Evolutionary conservation across 108 stramenopile genomes (phyloP).

Genomic region (Nannochloropsis gaditana): DNA sequence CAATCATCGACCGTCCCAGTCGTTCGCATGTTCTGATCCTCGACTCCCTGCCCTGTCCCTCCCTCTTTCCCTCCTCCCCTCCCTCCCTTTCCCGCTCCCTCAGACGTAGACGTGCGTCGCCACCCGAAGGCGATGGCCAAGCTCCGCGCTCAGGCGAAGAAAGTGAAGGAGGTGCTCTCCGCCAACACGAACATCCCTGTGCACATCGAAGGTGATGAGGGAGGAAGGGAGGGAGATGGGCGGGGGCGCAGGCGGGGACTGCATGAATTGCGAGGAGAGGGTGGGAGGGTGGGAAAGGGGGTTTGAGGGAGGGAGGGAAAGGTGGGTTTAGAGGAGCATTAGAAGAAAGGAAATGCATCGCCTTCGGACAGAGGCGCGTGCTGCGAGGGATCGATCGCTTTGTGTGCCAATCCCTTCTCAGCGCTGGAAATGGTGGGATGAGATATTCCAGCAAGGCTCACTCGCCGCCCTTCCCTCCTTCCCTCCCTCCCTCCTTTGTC

Average conservation of each 20-base stretch:
- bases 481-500: not conserved
- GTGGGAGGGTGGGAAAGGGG: not conserved
- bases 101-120: constrained; percentile 66
- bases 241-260: no score
- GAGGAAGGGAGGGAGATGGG: not conserved
- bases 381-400: no score
- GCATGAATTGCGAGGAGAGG: not conserved
- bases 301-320: not conserved
- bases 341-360: not conserved
- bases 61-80: not conserved
- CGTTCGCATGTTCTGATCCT: not conserved
- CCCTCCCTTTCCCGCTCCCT: not conserved
- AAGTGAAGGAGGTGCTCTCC: constrained; percentile 90
- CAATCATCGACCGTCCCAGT: not conserved
- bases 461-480: not conserved
- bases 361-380: not conserved
- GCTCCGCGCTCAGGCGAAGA: constrained; percentile 87
- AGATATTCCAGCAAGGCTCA: no score
- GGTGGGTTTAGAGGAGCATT: no score
- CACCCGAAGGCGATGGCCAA: constrained; percentile 85
- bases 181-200: constrained; percentile 94
- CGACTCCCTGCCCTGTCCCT: not conserved
- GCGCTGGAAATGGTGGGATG: not conserved
- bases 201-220: constrained; percentile 61
- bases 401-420: no score